Conservation (phyloP, 1,284 basidiomycete species). For the Cystobasidium sp. region DNA sequence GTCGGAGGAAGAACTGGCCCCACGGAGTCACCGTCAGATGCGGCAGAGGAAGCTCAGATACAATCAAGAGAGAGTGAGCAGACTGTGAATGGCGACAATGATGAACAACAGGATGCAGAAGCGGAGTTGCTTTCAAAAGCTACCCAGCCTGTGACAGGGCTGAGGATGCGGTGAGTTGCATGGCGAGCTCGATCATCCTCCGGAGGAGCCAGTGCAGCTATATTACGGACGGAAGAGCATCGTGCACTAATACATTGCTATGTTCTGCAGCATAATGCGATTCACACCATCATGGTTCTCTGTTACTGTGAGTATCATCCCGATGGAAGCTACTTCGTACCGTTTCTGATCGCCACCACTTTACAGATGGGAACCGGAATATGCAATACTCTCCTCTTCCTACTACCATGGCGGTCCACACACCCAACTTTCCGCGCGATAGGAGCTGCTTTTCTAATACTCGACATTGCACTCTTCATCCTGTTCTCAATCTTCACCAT, state of each 20-base stretch:
- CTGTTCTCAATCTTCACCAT: constrained; percentile 50
- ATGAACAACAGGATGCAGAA: neutral
- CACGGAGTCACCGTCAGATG: neutral
- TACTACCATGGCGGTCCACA: constrained; percentile 48
- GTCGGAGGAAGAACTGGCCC: too few relatives aligned
- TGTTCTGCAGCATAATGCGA: constrained; percentile 40
- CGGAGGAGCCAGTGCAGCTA: too few relatives aligned
- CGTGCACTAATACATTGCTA: neutral
- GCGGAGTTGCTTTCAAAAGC: constrained; percentile 26
- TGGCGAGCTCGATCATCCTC: constrained; percentile 17
- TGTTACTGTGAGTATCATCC: constrained; percentile 46
- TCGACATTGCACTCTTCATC: constrained; percentile 50
- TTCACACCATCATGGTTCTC: constrained; percentile 49
- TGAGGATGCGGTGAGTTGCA: constrained; percentile 32
- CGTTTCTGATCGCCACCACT: neutral
- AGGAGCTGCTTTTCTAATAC: constrained; percentile 49
- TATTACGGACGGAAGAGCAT: neutral
- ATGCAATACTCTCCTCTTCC: constrained; percentile 50
- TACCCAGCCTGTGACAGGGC: constrained; percentile 35
- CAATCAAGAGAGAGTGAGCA: neutral
- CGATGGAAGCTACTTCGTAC: neutral
- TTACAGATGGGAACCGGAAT: constrained; percentile 51
- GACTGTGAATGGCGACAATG: constrained; percentile 1
- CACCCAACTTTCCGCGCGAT: constrained; percentile 51
- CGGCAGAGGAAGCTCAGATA: neutral